These are phyloP conservation scores for Colletotrichum liriopes DNA, from an alignment of 2,329 filamentous ascomycete species.

Conservation along the genomic window DNA sequence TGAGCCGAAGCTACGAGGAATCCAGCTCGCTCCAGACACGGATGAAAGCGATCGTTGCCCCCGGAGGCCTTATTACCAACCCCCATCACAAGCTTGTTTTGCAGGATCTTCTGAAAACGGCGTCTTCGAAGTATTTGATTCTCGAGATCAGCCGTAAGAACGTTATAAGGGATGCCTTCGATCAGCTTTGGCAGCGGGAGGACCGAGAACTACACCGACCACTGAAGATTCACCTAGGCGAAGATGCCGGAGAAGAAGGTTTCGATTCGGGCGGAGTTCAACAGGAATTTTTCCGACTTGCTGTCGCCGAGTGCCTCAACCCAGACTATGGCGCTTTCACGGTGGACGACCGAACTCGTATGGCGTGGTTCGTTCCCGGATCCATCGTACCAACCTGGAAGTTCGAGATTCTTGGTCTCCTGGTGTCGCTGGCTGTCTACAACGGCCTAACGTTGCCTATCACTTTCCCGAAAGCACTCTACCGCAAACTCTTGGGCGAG, in stretches of 20 bases:
- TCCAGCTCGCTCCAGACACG: slow-evolving; percentile 72
- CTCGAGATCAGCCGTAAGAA: slow-evolving; percentile 78
- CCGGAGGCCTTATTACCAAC: slow-evolving; percentile 69
- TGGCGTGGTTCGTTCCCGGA: slow-evolving; percentile 90
- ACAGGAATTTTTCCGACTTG: slow-evolving; percentile 93
- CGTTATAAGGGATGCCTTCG: slow-evolving; percentile 81
- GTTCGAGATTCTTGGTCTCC: slow-evolving; percentile 88
- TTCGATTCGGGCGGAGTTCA: slow-evolving; percentile 96
- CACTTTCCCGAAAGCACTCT: slow-evolving; percentile 88
- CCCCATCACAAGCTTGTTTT: slow-evolving; percentile 74
- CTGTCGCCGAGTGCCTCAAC: slow-evolving; percentile 84
- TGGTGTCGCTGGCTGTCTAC: slow-evolving; percentile 92
- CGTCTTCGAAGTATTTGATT: slow-evolving; percentile 80
- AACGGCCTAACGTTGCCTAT: slow-evolving; percentile 94
- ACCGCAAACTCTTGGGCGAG: slow-evolving; percentile 82
- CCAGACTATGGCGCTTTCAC: slow-evolving; percentile 87
- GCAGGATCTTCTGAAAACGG: slow-evolving; percentile 74
- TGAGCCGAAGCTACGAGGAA: slow-evolving; percentile 85
- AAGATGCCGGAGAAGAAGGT: slow-evolving; percentile 87
- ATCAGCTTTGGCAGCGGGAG: slow-evolving; percentile 92
- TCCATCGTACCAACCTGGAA: slow-evolving; percentile 89
- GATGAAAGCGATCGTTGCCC: slow-evolving; percentile 70
- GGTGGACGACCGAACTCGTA: slow-evolving; percentile 80
- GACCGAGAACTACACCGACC: slow-evolving; percentile 86
- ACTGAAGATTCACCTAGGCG: slow-evolving; percentile 89